Conservation (phyloP, 2,329 filamentous ascomycete species). For the Fusarium haematococcum region DNA sequence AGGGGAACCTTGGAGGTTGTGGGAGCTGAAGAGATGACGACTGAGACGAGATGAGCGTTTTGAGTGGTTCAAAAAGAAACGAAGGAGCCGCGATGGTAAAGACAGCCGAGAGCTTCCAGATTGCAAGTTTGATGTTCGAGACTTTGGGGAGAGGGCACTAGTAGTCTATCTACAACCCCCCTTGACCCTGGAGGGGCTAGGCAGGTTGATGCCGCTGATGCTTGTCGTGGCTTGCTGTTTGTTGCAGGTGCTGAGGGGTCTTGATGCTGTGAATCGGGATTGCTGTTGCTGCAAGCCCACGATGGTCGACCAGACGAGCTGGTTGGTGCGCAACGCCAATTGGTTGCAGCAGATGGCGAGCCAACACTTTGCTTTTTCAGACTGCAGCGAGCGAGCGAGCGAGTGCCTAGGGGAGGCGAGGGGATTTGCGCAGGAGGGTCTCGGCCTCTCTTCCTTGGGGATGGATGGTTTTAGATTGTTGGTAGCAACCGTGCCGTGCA, state of each 20-base stretch:
- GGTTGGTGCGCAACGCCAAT: constrained; percentile 34
- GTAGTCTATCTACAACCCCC: constrained; percentile 21
- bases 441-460: constrained; percentile 19
- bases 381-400: constrained; percentile 1
- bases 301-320: constrained; percentile 27
- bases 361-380: constrained; percentile 33
- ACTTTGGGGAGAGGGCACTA: constrained; percentile 16
- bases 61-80: neutral
- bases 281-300: constrained; percentile 25
- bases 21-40: neutral
- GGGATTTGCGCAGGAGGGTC: constrained; percentile 12
- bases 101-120: constrained; percentile 4
- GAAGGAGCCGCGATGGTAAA: neutral
- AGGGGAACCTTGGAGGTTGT: neutral
- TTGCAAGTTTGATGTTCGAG: constrained; percentile 7
- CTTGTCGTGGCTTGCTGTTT: constrained; percentile 1
- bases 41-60: neutral
- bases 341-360: constrained; percentile 8
- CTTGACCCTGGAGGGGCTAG: constrained; percentile 9
- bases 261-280: constrained; percentile 6
- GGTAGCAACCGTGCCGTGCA: constrained; percentile 6
- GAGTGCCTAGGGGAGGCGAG: neutral
- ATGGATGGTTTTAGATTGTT: constrained; percentile 9
- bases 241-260: constrained; percentile 13
- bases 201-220: neutral